Conservation (phyloP, 2,329 filamentous ascomycete genomes). For the Nakataea oryzae region DNA sequence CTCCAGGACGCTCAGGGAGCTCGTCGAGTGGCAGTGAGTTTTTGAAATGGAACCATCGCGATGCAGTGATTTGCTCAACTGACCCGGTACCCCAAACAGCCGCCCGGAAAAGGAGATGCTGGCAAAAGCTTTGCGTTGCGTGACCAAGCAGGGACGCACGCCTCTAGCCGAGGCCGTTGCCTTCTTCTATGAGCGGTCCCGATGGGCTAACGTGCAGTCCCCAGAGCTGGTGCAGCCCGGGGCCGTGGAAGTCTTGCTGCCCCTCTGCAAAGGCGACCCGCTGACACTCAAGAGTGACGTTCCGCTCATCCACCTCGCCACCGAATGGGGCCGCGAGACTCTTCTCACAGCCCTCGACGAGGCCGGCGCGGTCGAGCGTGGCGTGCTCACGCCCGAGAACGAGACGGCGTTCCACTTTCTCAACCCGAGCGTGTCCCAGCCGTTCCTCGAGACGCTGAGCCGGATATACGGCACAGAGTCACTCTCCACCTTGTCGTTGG, state of each 20-base stretch:
- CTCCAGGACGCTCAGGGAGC: neutral
- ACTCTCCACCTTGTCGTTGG: neutral
- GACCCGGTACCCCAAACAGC: neutral
- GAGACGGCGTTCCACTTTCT: constrained; percentile 1
- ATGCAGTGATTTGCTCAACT: neutral
- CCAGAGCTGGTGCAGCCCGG: neutral
- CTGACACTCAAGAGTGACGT: neutral
- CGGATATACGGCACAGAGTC: neutral
- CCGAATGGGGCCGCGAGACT: neutral
- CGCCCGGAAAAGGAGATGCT: neutral
- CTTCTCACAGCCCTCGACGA: neutral
- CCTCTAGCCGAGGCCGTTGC: neutral
- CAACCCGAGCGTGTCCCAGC: neutral
- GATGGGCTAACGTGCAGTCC: neutral
- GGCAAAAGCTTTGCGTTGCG: neutral
- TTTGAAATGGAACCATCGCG: neutral
- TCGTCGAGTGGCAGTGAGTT: neutral
- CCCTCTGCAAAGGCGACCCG: neutral
- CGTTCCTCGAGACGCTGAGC: neutral
- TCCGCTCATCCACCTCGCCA: neutral
- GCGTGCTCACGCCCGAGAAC: neutral
- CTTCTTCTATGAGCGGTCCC: neutral
- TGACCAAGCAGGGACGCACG: neutral
- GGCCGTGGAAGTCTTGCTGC: neutral
- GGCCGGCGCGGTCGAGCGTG: neutral